phyloP scores from a whole-genome alignment of 768 basidiomycete genomes.

The Sporobolomyces phaffii region DNA sequence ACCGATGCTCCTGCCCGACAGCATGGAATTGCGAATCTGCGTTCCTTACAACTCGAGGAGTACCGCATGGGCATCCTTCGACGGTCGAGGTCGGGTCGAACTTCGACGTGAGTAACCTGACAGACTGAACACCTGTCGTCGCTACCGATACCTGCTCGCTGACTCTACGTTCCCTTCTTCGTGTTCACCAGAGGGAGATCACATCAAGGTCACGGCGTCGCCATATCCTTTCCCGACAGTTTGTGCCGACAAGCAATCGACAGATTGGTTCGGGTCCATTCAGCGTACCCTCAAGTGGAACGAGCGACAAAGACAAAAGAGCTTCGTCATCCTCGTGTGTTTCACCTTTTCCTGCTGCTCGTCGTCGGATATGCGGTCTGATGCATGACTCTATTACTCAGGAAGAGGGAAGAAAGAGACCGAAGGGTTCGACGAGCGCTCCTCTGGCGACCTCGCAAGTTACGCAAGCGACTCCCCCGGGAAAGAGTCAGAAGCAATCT shows the following conservation, averaged over 20 bases:
- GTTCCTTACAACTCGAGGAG: slow-evolving; percentile 98
- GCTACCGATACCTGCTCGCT: too few relatives aligned
- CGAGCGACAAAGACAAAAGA: slow-evolving; percentile 95
- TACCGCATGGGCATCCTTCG: slow-evolving; percentile 98
- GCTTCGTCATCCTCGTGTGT: slow-evolving; percentile 81
- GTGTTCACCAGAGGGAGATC: slow-evolving; percentile 78
- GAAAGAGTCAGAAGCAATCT: neutral
- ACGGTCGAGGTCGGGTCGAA: slow-evolving; percentile 92
- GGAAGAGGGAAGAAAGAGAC: slow-evolving; percentile 34
- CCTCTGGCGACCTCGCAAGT: neutral
- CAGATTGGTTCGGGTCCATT: slow-evolving; percentile 98
- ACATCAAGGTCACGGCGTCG: slow-evolving; percentile 95
- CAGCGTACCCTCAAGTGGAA: slow-evolving; percentile 98
- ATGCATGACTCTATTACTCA: too few relatives aligned
- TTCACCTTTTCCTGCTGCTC: neutral
- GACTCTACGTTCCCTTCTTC: neutral
- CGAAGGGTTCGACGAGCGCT: slow-evolving; percentile 10
- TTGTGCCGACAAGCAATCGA: slow-evolving; percentile 93
- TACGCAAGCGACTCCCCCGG: neutral
- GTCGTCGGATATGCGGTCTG: too few relatives aligned
- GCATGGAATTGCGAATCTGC: slow-evolving; percentile 95
- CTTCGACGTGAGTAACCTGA: slow-evolving; percentile 82
- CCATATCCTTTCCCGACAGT: slow-evolving; percentile 98
- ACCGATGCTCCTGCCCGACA: slow-evolving; percentile 96
- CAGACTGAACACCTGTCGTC: too few relatives aligned